Evolutionary conservation across 2,329 filamentous ascomycete species (phyloP).

Genomic region (Eutypa lata): DNA sequence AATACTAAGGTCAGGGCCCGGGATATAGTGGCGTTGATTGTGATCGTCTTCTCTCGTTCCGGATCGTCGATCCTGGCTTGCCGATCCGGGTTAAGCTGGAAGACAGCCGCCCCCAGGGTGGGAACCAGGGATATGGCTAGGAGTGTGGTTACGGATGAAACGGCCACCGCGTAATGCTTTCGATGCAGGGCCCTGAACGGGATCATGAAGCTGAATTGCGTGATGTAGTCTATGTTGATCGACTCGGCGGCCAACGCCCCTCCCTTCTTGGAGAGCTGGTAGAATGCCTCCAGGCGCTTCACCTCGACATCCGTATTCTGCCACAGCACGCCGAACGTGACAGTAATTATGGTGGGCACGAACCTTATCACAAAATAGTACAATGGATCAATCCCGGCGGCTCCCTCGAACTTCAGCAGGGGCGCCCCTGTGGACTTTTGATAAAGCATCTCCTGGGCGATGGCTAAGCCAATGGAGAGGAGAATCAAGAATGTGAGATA

Average conservation of each 20-base stretch:
- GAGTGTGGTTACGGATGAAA: constrained; percentile 62
- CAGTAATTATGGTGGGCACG: constrained; percentile 57
- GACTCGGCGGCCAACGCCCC: constrained; percentile 63
- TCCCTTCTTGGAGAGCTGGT: constrained; percentile 58
- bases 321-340: constrained; percentile 63
- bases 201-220: constrained; percentile 62
- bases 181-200: constrained; percentile 61
- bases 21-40: constrained; percentile 57
- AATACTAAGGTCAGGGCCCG: constrained; percentile 57
- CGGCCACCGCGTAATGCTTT: constrained; percentile 65
- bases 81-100: constrained; percentile 55
- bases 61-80: constrained; percentile 40
- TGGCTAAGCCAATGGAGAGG: constrained; percentile 51
- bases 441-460: constrained; percentile 53
- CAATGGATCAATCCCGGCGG: constrained; percentile 46
- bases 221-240: constrained; percentile 73
- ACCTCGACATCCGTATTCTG: constrained; percentile 65
- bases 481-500: constrained; percentile 54
- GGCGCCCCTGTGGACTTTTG: constrained; percentile 43
- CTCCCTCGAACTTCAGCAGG: constrained; percentile 47
- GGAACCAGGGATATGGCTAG: constrained; percentile 67
- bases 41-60: constrained; percentile 48
- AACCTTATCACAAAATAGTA: constrained; percentile 64
- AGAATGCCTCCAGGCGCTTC: constrained; percentile 63
- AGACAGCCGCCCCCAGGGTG: constrained; percentile 61